These are phyloP conservation scores for Acanthamoeba triangularis DNA, from an alignment of 208 protist species.

Conservation along the genomic window DNA sequence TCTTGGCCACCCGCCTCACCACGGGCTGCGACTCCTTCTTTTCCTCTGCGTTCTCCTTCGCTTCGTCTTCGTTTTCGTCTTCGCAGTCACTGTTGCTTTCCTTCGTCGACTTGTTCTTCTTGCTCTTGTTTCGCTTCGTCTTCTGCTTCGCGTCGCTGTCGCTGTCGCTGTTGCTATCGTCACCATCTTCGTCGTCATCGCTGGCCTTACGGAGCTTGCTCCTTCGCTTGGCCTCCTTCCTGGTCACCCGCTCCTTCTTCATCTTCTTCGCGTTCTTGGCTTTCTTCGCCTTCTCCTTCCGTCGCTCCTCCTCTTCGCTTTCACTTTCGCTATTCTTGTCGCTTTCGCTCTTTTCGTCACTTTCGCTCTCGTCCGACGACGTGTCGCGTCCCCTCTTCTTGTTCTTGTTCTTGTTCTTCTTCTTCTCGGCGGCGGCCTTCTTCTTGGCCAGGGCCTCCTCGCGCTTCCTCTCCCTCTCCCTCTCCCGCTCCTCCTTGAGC, in stretches of 20 bases:
- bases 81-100: neutral
- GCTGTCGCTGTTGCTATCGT: neutral
- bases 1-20: slow-evolving; percentile 36
- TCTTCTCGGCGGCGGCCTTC: neutral
- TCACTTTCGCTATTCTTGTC: neutral
- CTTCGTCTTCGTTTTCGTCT: neutral
- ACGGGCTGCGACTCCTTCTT: neutral
- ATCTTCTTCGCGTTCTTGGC: neutral
- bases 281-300: neutral
- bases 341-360: neutral
- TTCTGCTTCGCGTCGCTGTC: neutral
- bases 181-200: neutral
- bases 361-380: neutral
- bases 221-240: neutral
- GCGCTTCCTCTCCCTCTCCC: slow-evolving; percentile 38
- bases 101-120: neutral
- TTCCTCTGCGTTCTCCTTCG: neutral
- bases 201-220: neutral
- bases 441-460: neutral
- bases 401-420: neutral
- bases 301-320: neutral
- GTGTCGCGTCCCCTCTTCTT: neutral
- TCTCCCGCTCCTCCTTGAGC: neutral
- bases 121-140: neutral
- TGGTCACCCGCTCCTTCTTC: neutral